phyloP scores from a whole-genome alignment of 805 yeast genomes.

The Teunomyces gatunensis region DNA sequence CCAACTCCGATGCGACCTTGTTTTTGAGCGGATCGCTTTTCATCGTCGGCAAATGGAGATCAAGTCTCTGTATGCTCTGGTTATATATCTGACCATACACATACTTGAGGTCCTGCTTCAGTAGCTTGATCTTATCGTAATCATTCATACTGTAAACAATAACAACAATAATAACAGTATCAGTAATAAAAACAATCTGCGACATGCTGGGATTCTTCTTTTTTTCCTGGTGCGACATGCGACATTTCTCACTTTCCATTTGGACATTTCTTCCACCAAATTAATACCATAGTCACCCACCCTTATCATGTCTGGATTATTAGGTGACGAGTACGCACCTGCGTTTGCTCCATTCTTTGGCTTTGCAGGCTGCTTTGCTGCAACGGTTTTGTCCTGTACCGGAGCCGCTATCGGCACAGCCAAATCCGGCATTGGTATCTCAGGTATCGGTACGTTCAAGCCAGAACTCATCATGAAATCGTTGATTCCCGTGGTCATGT shows the following conservation, averaged over 20 bases:
- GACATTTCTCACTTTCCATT: background rate
- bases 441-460: conserved; percentile 96
- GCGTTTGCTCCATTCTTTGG: conserved; percentile 96
- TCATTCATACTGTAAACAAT: conserved; percentile 7
- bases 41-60: conserved; percentile 46
- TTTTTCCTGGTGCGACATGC: background rate
- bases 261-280: conserved; percentile 3
- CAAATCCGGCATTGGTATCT: conserved; percentile 95
- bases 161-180: too few relatives aligned
- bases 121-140: conserved; percentile 46
- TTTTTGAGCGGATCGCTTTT: conserved; percentile 39
- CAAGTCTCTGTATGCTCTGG: conserved; percentile 44
- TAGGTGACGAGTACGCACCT: conserved; percentile 70
- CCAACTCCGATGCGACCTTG: conserved; percentile 42
- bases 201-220: background rate
- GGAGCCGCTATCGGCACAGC: conserved; percentile 99
- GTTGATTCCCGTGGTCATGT: conserved; percentile 95
- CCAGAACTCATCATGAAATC: conserved; percentile 97
- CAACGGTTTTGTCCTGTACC: conserved; percentile 87
- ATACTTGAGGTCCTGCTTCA: conserved; percentile 50
- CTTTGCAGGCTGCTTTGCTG: conserved; percentile 94
- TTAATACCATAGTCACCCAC: background rate
- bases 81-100: conserved; percentile 44
- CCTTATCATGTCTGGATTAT: conserved; percentile 9
- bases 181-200: too few relatives aligned